These are phyloP conservation scores for Xylariaceae sp. DNA, from an alignment of 2,329 filamentous ascomycete genomes.

Conservation along the genomic window DNA sequence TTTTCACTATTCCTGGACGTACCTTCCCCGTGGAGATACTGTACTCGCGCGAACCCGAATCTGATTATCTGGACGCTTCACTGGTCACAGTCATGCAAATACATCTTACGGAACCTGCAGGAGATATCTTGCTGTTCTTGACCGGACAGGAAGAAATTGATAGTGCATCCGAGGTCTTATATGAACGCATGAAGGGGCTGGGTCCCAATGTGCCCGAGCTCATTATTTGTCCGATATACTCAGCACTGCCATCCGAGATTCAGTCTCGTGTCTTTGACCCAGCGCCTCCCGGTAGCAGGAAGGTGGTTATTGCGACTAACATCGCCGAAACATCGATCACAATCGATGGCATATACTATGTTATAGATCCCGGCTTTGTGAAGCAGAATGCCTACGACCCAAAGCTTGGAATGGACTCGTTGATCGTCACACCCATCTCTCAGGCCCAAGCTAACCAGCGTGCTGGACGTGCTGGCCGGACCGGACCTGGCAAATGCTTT, in stretches of 20 bases:
- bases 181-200: conserved; percentile 92
- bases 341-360: conserved; percentile 96
- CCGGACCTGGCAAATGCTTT: conserved; percentile 94
- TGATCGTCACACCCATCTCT: conserved; percentile 93
- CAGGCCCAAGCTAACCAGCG: conserved; percentile 95
- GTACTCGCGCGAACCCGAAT: conserved; percentile 91
- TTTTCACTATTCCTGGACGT: conserved; percentile 92
- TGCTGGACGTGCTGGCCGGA: conserved; percentile 87
- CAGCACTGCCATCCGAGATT: conserved; percentile 86
- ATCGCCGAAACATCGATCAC: conserved; percentile 98
- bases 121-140: conserved; percentile 94
- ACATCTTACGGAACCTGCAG: conserved; percentile 84
- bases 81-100: conserved; percentile 99
- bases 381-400: conserved; percentile 98
- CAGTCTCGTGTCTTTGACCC: conserved; percentile 94
- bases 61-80: conserved; percentile 90
- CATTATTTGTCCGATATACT: conserved; percentile 93
- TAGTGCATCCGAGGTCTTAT: conserved; percentile 85
- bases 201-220: conserved; percentile 88
- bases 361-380: conserved; percentile 94
- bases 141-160: conserved; percentile 99
- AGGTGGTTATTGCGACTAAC: conserved; percentile 96
- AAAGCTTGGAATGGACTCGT: conserved; percentile 94
- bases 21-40: conserved; percentile 95
- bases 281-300: conserved; percentile 76